Percentiles rank a stretch among this genome's conserved stretches.
These are phyloP conservation scores for Fragaria ananassa DNA, from an alignment of 306 rosid species.

Conservation along the genomic window DNA sequence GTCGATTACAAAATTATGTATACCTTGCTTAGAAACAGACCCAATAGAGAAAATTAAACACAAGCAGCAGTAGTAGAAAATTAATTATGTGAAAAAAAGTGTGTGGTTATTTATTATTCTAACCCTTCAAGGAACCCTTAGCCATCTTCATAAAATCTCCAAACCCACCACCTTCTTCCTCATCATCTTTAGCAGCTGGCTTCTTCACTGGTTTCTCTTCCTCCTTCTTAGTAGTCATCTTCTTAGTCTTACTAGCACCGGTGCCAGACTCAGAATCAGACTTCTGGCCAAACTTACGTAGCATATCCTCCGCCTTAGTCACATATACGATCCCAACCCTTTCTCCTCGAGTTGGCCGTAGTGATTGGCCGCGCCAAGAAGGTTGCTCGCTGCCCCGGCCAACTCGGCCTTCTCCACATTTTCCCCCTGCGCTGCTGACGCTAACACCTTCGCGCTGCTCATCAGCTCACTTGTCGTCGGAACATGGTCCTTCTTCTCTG, in stretches of 20 bases:
- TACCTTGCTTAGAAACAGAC: neutral
- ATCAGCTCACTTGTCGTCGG: slow-evolving; percentile 35
- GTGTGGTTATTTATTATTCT: neutral
- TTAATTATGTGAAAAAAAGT: neutral
- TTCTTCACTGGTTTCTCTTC: neutral
- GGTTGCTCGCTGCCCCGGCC: slow-evolving; percentile 47
- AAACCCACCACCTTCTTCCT: slow-evolving; percentile 15
- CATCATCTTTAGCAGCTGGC: neutral
- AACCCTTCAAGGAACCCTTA: slow-evolving; percentile 26
- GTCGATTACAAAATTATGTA: neutral
- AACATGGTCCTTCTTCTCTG: neutral
- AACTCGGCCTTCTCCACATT: slow-evolving; percentile 44
- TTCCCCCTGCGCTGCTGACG: slow-evolving; percentile 40
- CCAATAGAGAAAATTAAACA: too few relatives aligned
- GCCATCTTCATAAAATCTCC: slow-evolving; percentile 35
- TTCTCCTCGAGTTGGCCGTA: slow-evolving; percentile 46
- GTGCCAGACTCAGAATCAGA: neutral
- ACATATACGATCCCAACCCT: slow-evolving; percentile 39
- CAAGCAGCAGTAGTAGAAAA: neutral
- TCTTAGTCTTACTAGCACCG: neutral
- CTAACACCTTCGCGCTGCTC: slow-evolving; percentile 44
- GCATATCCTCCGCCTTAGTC: slow-evolving; percentile 42
- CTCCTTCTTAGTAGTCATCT: neutral
- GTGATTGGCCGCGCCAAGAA: slow-evolving; percentile 37
- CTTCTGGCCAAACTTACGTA: slow-evolving; percentile 26